Base-by-base conservation (phyloP, 257 asterid species). In the Solanum medicagineum region DNA sequence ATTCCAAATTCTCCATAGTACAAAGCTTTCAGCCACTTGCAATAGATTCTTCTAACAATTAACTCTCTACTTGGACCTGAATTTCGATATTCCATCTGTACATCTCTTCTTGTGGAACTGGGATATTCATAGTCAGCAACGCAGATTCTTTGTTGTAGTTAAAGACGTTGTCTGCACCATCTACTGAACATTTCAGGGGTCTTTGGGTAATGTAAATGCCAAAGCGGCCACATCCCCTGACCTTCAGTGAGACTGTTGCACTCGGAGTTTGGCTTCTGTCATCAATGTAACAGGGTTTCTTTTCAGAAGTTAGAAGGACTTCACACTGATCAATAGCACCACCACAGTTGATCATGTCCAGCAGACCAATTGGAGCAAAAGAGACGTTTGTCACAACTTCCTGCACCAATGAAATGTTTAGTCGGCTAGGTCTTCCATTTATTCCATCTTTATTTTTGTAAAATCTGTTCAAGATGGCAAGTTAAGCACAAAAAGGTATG, bases 311-410 rank as follows among this genome's bases (percentile, higher is more conserved):
- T 44, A 82, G 68, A 86, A 87, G 90, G 60, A 92, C 90, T 45
- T 93, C 94, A 22, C 88, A 85, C 71, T 89, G 91, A 87, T 96
- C 98, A 86, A 93, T 89, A 29, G 98, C 99, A 54, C 99, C 99
- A 62, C 95, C 87, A 10, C 94, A 83, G 89, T 94, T 96, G 93
- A 94, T 93, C 99, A 96, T 96, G 89, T 92, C 93, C 60, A 96
- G 93, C 74, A 96, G 85, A 57, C 99, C 99, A n/a, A 96, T 93
- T 55, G 99, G 97, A 24, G 97, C 97, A 9, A 96, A 93, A 44
- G 89, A 92, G 32, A 91, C 63, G 85, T 88, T 79, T 53, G 60
- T 83, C 1, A 92, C 87, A 26, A 93, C 87, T 83, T 90, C 91
- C 99, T 96, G 93, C 77, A 79, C 56, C n/a, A 51, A 17, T 9